Conservation (phyloP, 108 stramenopile species). For the Mayamaea pseudoterrestris region DNA sequence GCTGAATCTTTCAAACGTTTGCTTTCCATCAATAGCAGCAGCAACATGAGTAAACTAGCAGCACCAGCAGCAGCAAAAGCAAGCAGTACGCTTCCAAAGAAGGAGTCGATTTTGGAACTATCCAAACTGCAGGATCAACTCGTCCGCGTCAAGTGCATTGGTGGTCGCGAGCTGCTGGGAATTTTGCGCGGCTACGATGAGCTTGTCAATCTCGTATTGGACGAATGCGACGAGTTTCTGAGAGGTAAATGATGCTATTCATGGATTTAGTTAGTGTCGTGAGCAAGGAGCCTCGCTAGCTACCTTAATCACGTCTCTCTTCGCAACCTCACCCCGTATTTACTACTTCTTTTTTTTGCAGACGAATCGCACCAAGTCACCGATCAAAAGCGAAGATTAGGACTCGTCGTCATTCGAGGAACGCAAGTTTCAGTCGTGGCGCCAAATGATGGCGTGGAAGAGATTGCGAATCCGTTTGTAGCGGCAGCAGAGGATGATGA, state of each 20-base stretch:
- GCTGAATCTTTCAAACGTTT: too few species aligned
- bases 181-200: slow-evolving; percentile 75
- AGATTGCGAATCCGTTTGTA: slow-evolving; percentile 82
- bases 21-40: too few species aligned
- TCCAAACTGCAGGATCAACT: slow-evolving; percentile 63
- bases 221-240: slow-evolving; percentile 77
- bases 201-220: slow-evolving; percentile 76
- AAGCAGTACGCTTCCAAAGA: slow-evolving; percentile 34
- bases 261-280: too few species aligned
- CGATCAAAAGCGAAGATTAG: slow-evolving; percentile 52
- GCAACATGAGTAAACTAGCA: too few species aligned
- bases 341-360: too few species aligned
- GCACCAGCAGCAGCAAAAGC: slow-evolving; percentile 19
- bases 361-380: slow-evolving; percentile 30
- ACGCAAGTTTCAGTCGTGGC: slow-evolving; percentile 80
- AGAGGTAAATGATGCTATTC: slow-evolving; percentile 34
- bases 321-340: too few species aligned
- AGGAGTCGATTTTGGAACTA: slow-evolving; percentile 74
- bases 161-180: slow-evolving; percentile 68
- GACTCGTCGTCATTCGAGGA: slow-evolving; percentile 70
- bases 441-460: slow-evolving; percentile 77
- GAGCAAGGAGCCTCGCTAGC: too few species aligned
- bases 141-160: slow-evolving; percentile 75
- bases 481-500: slow-evolving; percentile 44
- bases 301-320: too few species aligned